Evolutionary conservation across 2,329 filamentous ascomycete species (phyloP), one percentile per base, ranked within the genome.

Genomic region (Colletotrichum tropicicola): DNA sequence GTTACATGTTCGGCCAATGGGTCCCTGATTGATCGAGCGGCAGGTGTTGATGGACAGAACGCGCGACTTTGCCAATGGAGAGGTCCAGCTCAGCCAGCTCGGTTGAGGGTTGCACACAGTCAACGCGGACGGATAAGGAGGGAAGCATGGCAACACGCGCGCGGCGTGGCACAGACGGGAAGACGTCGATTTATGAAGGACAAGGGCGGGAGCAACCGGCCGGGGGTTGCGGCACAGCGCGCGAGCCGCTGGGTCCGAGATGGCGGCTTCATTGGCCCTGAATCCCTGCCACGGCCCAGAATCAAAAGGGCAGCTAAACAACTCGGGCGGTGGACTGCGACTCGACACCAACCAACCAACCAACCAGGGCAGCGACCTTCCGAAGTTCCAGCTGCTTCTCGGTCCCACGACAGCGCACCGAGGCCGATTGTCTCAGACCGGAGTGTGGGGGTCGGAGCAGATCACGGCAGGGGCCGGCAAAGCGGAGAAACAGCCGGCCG

Each of bases 231-330:
- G 51, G 51, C 51, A 30, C 35, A 45, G 39, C 35, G 9, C 35
- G 32, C 59, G 43, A 57, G 53, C 59, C 43, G 59, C 32, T 25
- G 30, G 59, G 32, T 55, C 59, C 58, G 58, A 55, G 32, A 41
- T 47, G 52, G 32, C 23, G 58, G 30, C 49, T 60, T 55, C 30
- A 55, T 39, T 60, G 49, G 58, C 28, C 58, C 51, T 35, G 30
- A 19, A 48, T 45, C 59, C 51, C 37, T 61, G 59, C 59, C 59
- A 61, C 56, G 59, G 35, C 51, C 51, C 25, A 35, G 43, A 56
- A 19, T 35, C 19, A 25, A 19, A 35, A 30, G 17, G 17, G 30
- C 49, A 60, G 9, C 5, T 32, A 10, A 12, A 32, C 28, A 9
- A 15, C 13, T 49, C n/a, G 9, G n/a, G n/a, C 27, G 47, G n/a